These are phyloP conservation scores for Solanum okadae DNA, from an alignment of 257 asterid species.

Conservation along the genomic window DNA sequence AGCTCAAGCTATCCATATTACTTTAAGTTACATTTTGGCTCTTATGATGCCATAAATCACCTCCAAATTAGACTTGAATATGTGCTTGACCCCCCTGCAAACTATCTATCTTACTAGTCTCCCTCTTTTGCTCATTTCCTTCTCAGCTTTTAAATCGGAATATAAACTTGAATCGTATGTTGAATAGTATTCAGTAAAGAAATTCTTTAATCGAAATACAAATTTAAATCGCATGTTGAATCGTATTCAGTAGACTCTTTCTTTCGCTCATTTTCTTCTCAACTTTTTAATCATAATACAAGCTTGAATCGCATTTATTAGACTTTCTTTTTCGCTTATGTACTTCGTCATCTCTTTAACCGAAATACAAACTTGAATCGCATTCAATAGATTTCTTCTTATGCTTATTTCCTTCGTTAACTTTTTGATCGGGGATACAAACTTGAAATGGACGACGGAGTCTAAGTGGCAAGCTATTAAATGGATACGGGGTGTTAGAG, in stretches of 20 bases:
- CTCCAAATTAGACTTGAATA: not conserved
- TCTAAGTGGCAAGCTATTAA: not conserved
- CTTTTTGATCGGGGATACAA: not conserved
- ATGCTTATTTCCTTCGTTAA: not conserved
- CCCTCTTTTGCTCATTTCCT: fast-evolving
- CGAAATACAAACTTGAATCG: too few species aligned
- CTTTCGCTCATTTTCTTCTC: too few species aligned
- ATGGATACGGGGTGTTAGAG: not conserved
- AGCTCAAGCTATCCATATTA: not conserved
- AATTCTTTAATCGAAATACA: fast-evolving
- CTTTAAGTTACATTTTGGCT: not conserved
- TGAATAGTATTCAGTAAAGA: too few species aligned
- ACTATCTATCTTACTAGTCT: too few species aligned
- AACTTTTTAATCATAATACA: too few species aligned
- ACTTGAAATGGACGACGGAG: too few species aligned
- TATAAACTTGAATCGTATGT: too few species aligned
- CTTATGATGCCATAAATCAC: not conserved
- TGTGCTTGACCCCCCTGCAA: too few species aligned
- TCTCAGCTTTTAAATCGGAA: too few species aligned
- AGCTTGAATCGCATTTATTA: too few species aligned
- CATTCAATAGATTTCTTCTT: not conserved
- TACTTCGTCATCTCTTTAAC: not conserved
- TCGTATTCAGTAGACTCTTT: too few species aligned
- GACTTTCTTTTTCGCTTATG: not conserved
- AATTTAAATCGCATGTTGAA: too few species aligned